Evolutionary conservation across 1,284 basidiomycete genomes (phyloP).

Genomic region (Rhizoctonia solani): DNA sequence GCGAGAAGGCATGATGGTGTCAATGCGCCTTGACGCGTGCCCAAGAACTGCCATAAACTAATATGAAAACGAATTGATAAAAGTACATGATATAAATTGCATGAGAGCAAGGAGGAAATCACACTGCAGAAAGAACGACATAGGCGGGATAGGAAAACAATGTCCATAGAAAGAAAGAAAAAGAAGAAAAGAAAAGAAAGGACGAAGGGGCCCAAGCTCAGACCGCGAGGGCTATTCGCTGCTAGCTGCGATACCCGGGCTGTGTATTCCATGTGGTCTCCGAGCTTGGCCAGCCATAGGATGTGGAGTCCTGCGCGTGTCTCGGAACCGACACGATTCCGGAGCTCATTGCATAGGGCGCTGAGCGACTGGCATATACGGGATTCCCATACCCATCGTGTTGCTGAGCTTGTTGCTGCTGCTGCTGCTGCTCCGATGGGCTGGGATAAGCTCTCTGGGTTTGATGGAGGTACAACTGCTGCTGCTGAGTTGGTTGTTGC

Average conservation of each 20-base stretch:
- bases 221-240: neutral
- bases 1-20: constrained; percentile 8
- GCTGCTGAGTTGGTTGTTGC: neutral
- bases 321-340: no score
- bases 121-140: neutral
- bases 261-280: neutral
- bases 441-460: neutral
- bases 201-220: neutral
- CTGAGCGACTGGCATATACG: neutral
- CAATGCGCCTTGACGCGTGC: constrained; percentile 9
- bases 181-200: no score
- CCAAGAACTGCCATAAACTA: neutral
- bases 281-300: neutral
- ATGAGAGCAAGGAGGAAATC: neutral
- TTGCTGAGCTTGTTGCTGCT: neutral
- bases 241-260: neutral
- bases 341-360: no score
- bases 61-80: neutral
- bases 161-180: no score
- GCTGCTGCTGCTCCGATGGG: neutral
- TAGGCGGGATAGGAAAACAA: neutral
- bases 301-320: no score
- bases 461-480: constrained; percentile 1
- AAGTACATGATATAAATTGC: constrained; percentile 3
- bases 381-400: neutral